Percentiles rank a stretch among this genome's conserved stretches.
These are phyloP conservation scores for Annulohypoxylon bovei DNA, from an alignment of 495 filamentous ascomycete species.

Conservation along the genomic window DNA sequence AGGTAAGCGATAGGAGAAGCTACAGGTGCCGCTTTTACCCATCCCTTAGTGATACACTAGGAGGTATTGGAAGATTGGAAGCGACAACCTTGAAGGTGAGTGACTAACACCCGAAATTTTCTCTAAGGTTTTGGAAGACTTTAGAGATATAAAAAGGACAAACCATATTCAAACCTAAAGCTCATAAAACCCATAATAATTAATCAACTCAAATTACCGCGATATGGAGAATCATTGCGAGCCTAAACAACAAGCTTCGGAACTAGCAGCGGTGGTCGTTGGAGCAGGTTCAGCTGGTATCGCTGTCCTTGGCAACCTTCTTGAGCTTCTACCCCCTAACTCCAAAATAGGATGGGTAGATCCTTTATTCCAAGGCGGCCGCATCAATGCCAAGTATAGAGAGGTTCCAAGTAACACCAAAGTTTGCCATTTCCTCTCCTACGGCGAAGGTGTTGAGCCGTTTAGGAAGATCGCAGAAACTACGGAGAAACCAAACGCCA, in stretches of 20 bases:
- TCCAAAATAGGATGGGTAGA: slow-evolving; percentile 63
- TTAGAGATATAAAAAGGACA: not conserved
- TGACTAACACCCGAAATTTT: slow-evolving; percentile 1
- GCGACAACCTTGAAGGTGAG: not conserved
- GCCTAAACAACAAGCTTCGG: not conserved
- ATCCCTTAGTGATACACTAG: not conserved
- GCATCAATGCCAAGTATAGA: slow-evolving; percentile 63
- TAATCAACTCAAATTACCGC: not conserved
- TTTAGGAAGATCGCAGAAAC: slow-evolving; percentile 60
- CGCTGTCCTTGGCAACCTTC: slow-evolving; percentile 65
- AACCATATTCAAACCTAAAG: not conserved
- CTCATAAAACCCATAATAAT: not conserved
- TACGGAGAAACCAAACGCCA: slow-evolving; percentile 60
- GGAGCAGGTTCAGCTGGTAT: slow-evolving; percentile 67
- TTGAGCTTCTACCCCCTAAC: slow-evolving; percentile 46
- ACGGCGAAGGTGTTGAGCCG: slow-evolving; percentile 58
- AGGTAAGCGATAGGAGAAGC: slow-evolving; percentile 8
- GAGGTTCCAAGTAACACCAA: slow-evolving; percentile 66
- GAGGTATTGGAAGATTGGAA: not conserved
- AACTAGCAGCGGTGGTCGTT: slow-evolving; percentile 58
- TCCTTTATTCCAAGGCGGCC: slow-evolving; percentile 61
- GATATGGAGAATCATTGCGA: not conserved
- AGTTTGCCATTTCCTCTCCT: slow-evolving; percentile 63
- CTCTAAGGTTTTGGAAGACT: not conserved
- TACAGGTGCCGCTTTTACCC: not conserved